These are phyloP conservation scores for Chytriomyces sp. DNA, from an alignment of 192 early-diverging fungal species.

Conservation along the genomic window DNA sequence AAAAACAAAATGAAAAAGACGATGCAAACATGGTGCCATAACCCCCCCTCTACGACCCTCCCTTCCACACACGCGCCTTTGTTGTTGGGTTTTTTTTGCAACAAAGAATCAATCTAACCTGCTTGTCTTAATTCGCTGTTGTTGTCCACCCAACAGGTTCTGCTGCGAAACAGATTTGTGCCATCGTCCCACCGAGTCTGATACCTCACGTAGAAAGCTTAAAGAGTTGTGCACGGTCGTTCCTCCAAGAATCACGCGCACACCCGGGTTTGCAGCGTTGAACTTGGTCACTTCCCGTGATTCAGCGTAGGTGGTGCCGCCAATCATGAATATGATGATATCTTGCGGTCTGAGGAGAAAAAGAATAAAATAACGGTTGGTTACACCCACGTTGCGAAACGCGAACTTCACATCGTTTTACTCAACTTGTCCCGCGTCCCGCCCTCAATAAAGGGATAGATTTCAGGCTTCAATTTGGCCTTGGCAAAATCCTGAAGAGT, in stretches of 20 bases:
- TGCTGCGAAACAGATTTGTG: neutral
- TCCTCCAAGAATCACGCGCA: constrained; percentile 87
- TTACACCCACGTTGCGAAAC: neutral
- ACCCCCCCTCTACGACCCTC: too few species aligned
- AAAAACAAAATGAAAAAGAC: too few species aligned
- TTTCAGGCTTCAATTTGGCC: constrained; percentile 73
- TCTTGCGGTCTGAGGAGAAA: constrained; percentile 75
- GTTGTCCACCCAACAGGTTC: neutral
- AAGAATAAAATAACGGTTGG: neutral
- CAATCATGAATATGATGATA: constrained; percentile 93
- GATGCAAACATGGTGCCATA: too few species aligned
- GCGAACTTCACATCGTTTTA: neutral
- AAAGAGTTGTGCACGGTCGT: constrained; percentile 82
- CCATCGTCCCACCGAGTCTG: constrained; percentile 45
- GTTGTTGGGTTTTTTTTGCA: too few species aligned
- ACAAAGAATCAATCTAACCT: constrained; percentile 34
- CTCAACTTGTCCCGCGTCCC: constrained; percentile 49
- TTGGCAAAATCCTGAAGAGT: constrained; percentile 80
- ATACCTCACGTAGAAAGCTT: constrained; percentile 48
- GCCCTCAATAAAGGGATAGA: constrained; percentile 79
- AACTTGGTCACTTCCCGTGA: constrained; percentile 83
- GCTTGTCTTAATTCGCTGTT: constrained; percentile 24
- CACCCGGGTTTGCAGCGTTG: constrained; percentile 75
- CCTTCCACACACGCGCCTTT: too few species aligned
- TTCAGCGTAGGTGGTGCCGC: constrained; percentile 94